phyloP scores from a whole-genome alignment of 129 eudicot species.

The Cynara cardunculus region DNA sequence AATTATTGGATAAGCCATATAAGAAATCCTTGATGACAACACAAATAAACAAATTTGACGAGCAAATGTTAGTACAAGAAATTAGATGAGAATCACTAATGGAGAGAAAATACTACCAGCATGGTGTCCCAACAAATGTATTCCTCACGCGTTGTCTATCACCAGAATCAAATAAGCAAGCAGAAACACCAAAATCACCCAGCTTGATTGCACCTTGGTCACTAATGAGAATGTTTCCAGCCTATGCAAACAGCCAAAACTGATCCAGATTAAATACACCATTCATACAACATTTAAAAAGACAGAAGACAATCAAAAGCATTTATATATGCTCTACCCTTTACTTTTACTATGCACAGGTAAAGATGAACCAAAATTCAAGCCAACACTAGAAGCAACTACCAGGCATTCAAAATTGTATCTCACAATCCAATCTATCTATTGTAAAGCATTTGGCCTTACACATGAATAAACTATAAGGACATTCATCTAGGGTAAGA shows the following conservation, averaged over 20 bases:
- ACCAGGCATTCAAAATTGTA: background rate
- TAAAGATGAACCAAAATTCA: conserved; percentile 3
- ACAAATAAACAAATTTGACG: background rate
- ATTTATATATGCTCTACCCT: background rate
- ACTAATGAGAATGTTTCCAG: conserved; percentile 35
- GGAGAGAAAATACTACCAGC: conserved; percentile 24
- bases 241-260: conserved; percentile 19
- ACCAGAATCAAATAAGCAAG: conserved; percentile 52
- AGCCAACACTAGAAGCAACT: background rate
- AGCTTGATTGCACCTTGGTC: conserved; percentile 37
- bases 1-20: background rate
- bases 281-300: background rate
- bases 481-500: background rate
- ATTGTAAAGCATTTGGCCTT: background rate
- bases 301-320: background rate
- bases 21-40: background rate
- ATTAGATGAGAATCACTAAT: background rate
- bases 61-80: background rate
- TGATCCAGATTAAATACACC: background rate
- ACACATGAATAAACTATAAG: background rate
- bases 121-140: conserved; percentile 53
- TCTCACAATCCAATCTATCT: background rate
- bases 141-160: conserved; percentile 50
- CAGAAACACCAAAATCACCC: conserved; percentile 45
- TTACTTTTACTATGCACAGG: conserved; percentile 2